Evolutionary conservation across 2,329 filamentous ascomycete species (phyloP).

Genomic region (Huntiella omanensis): DNA sequence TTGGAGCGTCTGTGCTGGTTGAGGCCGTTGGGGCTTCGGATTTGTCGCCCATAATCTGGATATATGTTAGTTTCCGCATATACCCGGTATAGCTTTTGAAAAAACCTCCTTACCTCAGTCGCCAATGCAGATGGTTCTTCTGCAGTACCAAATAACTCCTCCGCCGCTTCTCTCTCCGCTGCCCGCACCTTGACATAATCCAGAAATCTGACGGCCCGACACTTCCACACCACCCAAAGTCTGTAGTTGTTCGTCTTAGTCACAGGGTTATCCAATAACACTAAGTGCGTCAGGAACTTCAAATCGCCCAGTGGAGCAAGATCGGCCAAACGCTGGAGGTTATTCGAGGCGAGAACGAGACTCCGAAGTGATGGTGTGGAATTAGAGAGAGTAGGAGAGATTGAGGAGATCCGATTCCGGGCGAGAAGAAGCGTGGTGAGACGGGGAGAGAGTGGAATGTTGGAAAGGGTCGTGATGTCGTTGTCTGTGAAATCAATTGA

Average conservation of each 20-base stretch:
- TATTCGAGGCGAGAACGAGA: constrained; percentile 68
- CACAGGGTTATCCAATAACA: constrained; percentile 73
- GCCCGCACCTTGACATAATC: constrained; percentile 88
- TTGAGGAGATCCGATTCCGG: constrained; percentile 67
- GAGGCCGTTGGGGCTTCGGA: constrained; percentile 42
- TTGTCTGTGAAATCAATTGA: constrained; percentile 98
- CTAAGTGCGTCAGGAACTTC: constrained; percentile 55
- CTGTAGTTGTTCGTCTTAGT: constrained; percentile 71
- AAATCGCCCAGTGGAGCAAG: constrained; percentile 61
- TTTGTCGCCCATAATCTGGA: constrained; percentile 64
- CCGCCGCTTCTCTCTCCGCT: constrained; percentile 56
- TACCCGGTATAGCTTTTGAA: neutral
- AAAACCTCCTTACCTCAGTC: constrained; percentile 32
- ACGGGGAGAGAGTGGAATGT: constrained; percentile 82
- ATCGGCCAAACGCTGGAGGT: constrained; percentile 67
- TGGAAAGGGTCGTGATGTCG: constrained; percentile 73
- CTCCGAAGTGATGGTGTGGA: constrained; percentile 68
- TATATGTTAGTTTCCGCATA: neutral
- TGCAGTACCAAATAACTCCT: constrained; percentile 64
- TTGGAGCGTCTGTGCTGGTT: constrained; percentile 17
- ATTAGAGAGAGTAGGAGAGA: constrained; percentile 56
- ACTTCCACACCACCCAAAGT: constrained; percentile 76
- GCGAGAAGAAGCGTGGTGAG: constrained; percentile 75
- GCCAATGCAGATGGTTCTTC: constrained; percentile 67
- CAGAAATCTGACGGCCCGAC: constrained; percentile 69